Evolutionary conservation across 2,329 filamentous ascomycete species (phyloP).

Genomic region (Calycina marina): DNA sequence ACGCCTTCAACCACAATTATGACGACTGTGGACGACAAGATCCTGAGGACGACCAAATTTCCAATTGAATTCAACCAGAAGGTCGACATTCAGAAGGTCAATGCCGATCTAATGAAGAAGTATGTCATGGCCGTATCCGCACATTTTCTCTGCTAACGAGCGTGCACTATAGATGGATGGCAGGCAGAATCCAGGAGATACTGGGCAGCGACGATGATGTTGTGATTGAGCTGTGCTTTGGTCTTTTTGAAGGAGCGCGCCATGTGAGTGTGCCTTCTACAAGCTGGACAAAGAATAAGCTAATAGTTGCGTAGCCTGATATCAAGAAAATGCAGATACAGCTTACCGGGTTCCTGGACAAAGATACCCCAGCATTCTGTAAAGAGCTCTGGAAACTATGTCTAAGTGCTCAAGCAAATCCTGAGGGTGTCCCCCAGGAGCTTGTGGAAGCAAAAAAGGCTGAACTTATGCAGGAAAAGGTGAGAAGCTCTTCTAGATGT

Average conservation of each 20-base stretch:
- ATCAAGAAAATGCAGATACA: conserved; percentile 93
- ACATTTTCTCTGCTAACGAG: conserved; percentile 2
- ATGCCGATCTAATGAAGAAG: conserved; percentile 97
- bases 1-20: conserved; percentile 53
- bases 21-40: conserved; percentile 74
- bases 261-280: conserved; percentile 41
- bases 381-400: conserved; percentile 88
- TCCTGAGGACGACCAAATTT: conserved; percentile 84
- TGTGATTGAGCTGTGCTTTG: conserved; percentile 71
- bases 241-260: conserved; percentile 56
- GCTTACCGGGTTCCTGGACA: conserved; percentile 87
- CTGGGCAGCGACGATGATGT: conserved; percentile 92
- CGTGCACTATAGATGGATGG: conserved; percentile 63
- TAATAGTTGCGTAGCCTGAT: conserved; percentile 52
- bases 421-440: conserved; percentile 86
- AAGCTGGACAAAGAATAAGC: conserved; percentile 7
- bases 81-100: conserved; percentile 95
- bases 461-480: conserved; percentile 91
- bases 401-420: conserved; percentile 75
- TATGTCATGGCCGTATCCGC: conserved; percentile 29
- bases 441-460: conserved; percentile 91
- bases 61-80: conserved; percentile 87
- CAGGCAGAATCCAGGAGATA: conserved; percentile 72
- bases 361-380: conserved; percentile 78
- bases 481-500: conserved; percentile 25